Conservation (phyloP, 805 yeast species). For the Pichia heedii region DNA sequence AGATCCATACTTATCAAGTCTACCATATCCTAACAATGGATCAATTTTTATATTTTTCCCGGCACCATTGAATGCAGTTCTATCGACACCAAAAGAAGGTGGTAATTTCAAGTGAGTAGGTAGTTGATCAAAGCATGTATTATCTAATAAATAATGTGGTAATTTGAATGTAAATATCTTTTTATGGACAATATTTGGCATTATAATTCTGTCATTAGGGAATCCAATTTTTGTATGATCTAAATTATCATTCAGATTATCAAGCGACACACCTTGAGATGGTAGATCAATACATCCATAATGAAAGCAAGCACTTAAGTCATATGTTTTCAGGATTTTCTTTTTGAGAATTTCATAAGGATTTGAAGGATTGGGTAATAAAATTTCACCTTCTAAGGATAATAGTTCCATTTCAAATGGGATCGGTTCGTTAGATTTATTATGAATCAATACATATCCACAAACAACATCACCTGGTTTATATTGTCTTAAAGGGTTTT, state of each 20-base stretch:
- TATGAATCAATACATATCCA: constrained; percentile 43
- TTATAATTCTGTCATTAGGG: constrained; percentile 34
- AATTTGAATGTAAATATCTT: constrained; percentile 50
- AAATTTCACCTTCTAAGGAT: constrained; percentile 43
- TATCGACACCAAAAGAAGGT: constrained; percentile 33
- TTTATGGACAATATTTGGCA: constrained; percentile 41
- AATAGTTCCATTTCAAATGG: constrained; percentile 57
- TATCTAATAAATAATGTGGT: constrained; percentile 44
- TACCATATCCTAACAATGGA: constrained; percentile 46
- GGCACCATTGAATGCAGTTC: constrained; percentile 15
- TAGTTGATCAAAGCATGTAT: constrained; percentile 36
- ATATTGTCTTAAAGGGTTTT: constrained; percentile 39
- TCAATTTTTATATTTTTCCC: constrained; percentile 22
- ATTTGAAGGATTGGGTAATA: constrained; percentile 11
- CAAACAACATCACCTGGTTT: constrained; percentile 59
- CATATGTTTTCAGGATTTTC: constrained; percentile 40
- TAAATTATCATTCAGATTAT: constrained; percentile 9
- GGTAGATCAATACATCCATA: constrained; percentile 23
- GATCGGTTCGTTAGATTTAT: constrained; percentile 32
- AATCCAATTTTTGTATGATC: constrained; percentile 31
- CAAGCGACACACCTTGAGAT: constrained; percentile 5
- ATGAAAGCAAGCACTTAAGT: constrained; percentile 44
- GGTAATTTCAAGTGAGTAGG: constrained; percentile 30
- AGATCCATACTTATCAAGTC: constrained; percentile 37
- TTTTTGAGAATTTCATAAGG: constrained; percentile 11